These are phyloP conservation scores for Helotiales sp. DNA, from an alignment of 2,329 filamentous ascomycete genomes.

Conservation along the genomic window DNA sequence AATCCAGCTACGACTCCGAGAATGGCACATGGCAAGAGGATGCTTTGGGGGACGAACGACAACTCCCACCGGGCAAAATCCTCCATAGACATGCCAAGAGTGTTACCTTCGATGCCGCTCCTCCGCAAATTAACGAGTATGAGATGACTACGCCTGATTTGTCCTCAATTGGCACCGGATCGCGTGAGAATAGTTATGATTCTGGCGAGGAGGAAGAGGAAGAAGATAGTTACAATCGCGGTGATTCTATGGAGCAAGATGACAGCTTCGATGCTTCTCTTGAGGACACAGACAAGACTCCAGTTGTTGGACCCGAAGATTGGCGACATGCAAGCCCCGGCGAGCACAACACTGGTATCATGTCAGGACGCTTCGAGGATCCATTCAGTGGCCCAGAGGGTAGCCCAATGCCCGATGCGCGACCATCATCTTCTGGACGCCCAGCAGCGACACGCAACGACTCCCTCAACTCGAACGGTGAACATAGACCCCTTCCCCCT, in stretches of 20 bases:
- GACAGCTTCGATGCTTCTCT: constrained; percentile 96
- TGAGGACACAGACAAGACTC: constrained; percentile 95
- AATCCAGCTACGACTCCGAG: constrained; percentile 68
- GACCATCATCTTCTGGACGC: constrained; percentile 46
- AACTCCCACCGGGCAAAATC: constrained; percentile 67
- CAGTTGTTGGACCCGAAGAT: constrained; percentile 95
- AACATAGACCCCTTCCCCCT: constrained; percentile 84
- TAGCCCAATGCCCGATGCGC: constrained; percentile 67
- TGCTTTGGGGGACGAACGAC: constrained; percentile 62
- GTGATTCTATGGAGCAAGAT: constrained; percentile 63
- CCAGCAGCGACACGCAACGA: constrained; percentile 68
- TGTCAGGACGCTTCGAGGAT: constrained; percentile 55
- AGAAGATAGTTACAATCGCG: constrained; percentile 61
- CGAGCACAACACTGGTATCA: constrained; percentile 37
- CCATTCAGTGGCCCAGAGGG: constrained; percentile 67
- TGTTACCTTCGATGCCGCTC: constrained; percentile 93
- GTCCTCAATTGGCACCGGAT: constrained; percentile 88
- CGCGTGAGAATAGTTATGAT: constrained; percentile 91
- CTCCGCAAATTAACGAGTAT: constrained; percentile 95
- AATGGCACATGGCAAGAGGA: constrained; percentile 70
- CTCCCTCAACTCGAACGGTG: constrained; percentile 77
- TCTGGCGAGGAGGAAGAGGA: constrained; percentile 79
- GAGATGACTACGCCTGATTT: constrained; percentile 96
- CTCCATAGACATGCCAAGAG: constrained; percentile 91
- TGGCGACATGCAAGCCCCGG: constrained; percentile 78